Evolutionary conservation across 257 asterid species (phyloP), one percentile per base, ranked within the genome.

Genomic region (Perilla frutescens): DNA sequence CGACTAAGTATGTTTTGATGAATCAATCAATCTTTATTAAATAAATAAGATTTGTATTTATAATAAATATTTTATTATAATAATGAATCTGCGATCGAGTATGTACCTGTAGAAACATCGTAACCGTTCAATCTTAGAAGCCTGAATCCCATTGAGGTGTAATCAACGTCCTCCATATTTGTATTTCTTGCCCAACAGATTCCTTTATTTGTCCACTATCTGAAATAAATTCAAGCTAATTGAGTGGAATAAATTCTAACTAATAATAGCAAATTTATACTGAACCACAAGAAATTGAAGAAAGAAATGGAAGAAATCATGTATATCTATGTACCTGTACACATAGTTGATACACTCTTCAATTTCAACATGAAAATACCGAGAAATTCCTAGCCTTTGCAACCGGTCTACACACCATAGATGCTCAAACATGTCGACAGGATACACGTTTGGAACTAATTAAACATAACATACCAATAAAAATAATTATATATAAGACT

Each of bases 381-480:
- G 84, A 9, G 89, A 92, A 76, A 92, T 87, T 14, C 96, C 96
- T 2, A 92, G 80, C 62, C 96, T 74, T 68, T 82, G 88, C 8
- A 92, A 54, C 6, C 96, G 84, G 51, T 92, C 97, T 10, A 88
- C 83, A 5, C 66, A 82, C 93, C 93, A 92, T 0, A 88, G 68
- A 68, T 76, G 93, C 64, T 88, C 96, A 71, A 88, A 90, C 71
- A 92, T 31, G 78, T 92, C 97, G 79, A 92, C 97, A 0, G 97
- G 97, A 10, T 88, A 92, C 7, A 83, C 92, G 50, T 83, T 88
- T 0, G 97, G 97, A 70, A 83, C 96, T 92, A 70, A 13, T 26
- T 34, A 2, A 34, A 34, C 4, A 2, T 34, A 34, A 34, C 37
- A 34, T 34, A 34, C 4, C 4, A 34, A 34, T 2, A 34, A 4